Evolutionary conservation across 495 filamentous ascomycete genomes (phyloP), one percentile per base, ranked within the genome.

Genomic region (Zalerion maritima): DNA sequence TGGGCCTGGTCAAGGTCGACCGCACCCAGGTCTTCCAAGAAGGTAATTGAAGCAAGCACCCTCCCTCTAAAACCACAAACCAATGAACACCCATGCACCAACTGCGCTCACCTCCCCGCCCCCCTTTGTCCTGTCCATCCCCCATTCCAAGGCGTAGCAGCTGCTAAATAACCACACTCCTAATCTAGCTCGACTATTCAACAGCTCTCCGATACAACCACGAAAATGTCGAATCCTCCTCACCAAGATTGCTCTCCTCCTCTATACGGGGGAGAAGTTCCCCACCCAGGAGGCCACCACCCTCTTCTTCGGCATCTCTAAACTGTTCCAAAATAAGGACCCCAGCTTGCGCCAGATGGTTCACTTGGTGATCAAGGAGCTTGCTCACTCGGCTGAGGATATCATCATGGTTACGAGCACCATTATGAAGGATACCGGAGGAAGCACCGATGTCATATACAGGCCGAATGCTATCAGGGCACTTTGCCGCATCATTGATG

Each of bases 271-370:
- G 37, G 89, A 99, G 64, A 78, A 73, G 41, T 96, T 96, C 65
- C 89, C 86, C 23, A 84, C 78, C 40, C 89, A 91, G 43, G 89
- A 99, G 69, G 89, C 89, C 38, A 99, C 89, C 17, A 83, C 82
- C 24, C 81, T 99, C 34, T 99, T 99, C 71, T 96, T 99, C 59
- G 85, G 87, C 37, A 96, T 99, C 54, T 93, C 86, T 36, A 99
- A 99, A 64, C 74, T 99, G 34, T 99, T 99, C 67, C 89, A 99
- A 61, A 94, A 94, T 58, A 94, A 94, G 55, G 89, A 99, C 73
- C 81, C 86, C 42, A 84, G 81, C 39, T 68, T 99, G 54, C 84
- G 89, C 45, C 89, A 99, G 64, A 96, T 96, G 87, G 87, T 99
- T 20, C 93, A 96, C 61, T 67, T 97, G 18, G 75, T 94, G 41